Evolutionary conservation across 257 asterid species (phyloP), one percentile per base, ranked within the genome.

Genomic region (Cynanchum wilfordii): DNA sequence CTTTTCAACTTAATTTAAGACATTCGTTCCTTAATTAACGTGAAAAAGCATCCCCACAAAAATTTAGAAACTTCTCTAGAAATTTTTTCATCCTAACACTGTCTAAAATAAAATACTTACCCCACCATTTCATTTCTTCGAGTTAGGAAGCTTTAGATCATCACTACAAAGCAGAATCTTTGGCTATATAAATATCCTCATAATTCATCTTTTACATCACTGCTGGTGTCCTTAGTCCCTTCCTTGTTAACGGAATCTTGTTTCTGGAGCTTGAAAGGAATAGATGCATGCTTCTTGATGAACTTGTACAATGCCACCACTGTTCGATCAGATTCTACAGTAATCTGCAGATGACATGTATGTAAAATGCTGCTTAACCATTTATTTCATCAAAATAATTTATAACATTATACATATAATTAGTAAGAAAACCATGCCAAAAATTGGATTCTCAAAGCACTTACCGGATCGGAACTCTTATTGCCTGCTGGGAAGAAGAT

Each of bases 401-500:
- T 12, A 49, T 49, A 10, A 36, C 66, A 30, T n/a, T 51, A 54
- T 10, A 54, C 7, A 10, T 29, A 24, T 4, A 1, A 19, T 33
- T 40, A 47, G 55, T 25, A 15, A 15, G 65, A 51, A 2, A 51
- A 44, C 2, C 13, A 15, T 0, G 52, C 15, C 15, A 24, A 16
- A 7, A 25, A 66, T 20, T 33, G 12, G 50, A 71, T 68, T 44
- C 33, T 30, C 50, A 73, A 64, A 74, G 49, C 64, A 84, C 97
- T 90, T 81, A 95, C 99, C 10, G 98, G 98, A 69, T 92, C 94
- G 0, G 76, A 73, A 54, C 84, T 89, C 82, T 89, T 90, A 69
- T 90, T 92, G 78, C 92, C 96, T 51, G 99, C 98, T 60, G 98
- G 98, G 87, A 87, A 95, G 87, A 92, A 95, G 50, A 95, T 84